Evolutionary conservation across 176 grass and related monocot genomes (phyloP), one percentile per base, ranked within the genome.

Genomic region (Aegilops longissima): DNA sequence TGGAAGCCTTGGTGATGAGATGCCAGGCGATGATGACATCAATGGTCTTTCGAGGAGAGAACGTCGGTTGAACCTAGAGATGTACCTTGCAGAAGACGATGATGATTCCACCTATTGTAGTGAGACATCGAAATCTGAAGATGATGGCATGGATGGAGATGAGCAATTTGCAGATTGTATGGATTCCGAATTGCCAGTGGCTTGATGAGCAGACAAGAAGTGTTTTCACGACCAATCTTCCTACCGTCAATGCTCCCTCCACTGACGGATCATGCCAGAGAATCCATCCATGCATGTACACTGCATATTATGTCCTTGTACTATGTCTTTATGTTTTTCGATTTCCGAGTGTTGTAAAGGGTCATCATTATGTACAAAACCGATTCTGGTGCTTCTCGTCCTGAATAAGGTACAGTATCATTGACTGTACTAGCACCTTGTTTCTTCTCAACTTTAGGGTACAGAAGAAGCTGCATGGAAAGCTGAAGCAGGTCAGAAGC

Each of bases 21-120:
- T 0, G 10, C 12, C 0, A 0, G 25, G 1, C 0, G 63, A 14
- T 1, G 25, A 27, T 66, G 24, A 13, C 12, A 14, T 12, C 14
- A 29, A 30, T 30, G 23, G 63, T 14, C 54, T 18, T 21, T 58
- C 54, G 20, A 58, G 54, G 54, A 8, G 2, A 66, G 25, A 66
- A 6, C 25, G 13, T 1, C 5, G 5, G 27, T 5, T 66, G 64
- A 29, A 66, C 24, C 63, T 66, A 25, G 63, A 66, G 24, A 66
- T 66, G 11, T 66, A 14, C 62, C 62, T 65, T 65, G 24, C 24
- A 65, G 27, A 66, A 13, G 0, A 16, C 5, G 29, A 30, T 3
- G 24, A 25, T 5, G 24, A 12, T 27, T 10, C 1, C 1, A 63
- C n/a, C n/a, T 3, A 17, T 66, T 25, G 5, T 66, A 68, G 65